Evolutionary conservation across 306 rosid species (phyloP).

Genomic region (Dalbergia cultrata): DNA sequence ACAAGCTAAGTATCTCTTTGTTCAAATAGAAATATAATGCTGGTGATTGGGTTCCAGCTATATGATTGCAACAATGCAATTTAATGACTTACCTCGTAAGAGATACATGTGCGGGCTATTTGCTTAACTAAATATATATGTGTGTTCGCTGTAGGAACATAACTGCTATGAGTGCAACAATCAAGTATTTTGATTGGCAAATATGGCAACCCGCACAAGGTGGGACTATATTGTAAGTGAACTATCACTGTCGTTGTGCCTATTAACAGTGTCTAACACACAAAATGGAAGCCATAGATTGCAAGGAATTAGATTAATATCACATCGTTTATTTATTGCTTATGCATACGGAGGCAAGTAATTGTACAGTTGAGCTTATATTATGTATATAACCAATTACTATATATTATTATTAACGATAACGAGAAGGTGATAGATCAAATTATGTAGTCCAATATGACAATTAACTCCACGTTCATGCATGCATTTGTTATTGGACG

Average conservation of each 20-base stretch:
- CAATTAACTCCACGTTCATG: background rate
- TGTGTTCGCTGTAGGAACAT: background rate
- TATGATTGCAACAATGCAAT: background rate
- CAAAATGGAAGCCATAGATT: background rate
- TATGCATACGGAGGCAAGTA: background rate
- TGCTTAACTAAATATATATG: background rate
- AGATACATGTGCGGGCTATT: background rate
- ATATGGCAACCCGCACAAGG: background rate
- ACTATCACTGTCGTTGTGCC: slow-evolving; percentile 27
- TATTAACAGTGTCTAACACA: background rate
- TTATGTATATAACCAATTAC: no score
- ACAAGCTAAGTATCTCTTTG: background rate
- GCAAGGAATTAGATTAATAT: slow-evolving; percentile 23
- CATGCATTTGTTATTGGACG: background rate
- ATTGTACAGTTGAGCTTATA: background rate
- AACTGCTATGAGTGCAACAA: background rate
- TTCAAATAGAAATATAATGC: background rate
- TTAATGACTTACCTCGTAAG: background rate
- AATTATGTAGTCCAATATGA: background rate
- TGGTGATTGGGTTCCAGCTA: background rate
- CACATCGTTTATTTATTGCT: slow-evolving; percentile 42
- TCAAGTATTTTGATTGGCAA: background rate
- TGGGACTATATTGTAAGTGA: background rate
- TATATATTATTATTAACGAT: background rate
- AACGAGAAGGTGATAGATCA: background rate